phyloP scores from a whole-genome alignment of 352 stramenopile species.

The Plasmopara muralis region DNA sequence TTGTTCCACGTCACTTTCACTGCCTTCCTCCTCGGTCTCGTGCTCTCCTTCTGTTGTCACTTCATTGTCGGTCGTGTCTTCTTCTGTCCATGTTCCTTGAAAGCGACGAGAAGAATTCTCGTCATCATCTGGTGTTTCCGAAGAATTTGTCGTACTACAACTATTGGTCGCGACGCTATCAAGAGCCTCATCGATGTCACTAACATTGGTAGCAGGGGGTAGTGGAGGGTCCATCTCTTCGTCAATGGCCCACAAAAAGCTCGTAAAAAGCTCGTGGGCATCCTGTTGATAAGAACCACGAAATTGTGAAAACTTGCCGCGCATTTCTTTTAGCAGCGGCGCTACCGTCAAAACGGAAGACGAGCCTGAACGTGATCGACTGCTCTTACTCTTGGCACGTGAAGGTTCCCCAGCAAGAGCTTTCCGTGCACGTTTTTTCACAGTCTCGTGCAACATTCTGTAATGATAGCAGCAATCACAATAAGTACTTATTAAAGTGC shows the following conservation, averaged over 20 bases:
- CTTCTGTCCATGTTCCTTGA: slow-evolving; percentile 16
- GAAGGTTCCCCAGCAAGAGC: slow-evolving; percentile 14
- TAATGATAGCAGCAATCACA: slow-evolving; percentile 1
- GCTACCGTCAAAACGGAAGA: slow-evolving; percentile 50
- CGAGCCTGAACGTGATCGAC: slow-evolving; percentile 17
- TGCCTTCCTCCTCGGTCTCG: slow-evolving; percentile 19
- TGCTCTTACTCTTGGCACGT: slow-evolving; percentile 19
- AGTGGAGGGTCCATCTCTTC: slow-evolving; percentile 54
- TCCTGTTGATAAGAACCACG: slow-evolving; percentile 95
- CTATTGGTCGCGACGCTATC: slow-evolving; percentile 19
- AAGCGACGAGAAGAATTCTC: slow-evolving; percentile 14
- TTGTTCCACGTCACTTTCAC: slow-evolving; percentile 21
- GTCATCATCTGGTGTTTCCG: slow-evolving; percentile 21
- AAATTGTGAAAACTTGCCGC: slow-evolving; percentile 89
- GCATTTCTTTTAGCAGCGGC: slow-evolving; percentile 57
- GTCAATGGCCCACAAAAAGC: slow-evolving; percentile 87
- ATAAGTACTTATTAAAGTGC: background rate
- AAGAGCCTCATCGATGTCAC: slow-evolving; percentile 8
- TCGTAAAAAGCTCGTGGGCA: slow-evolving; percentile 92
- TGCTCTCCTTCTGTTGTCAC: slow-evolving; percentile 14
- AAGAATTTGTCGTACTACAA: slow-evolving; percentile 22
- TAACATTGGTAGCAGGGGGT: slow-evolving; percentile 2
- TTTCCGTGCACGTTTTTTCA: slow-evolving; percentile 44
- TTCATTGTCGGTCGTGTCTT: slow-evolving; percentile 19
- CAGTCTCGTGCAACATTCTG: slow-evolving; percentile 52